Evolutionary conservation across 495 filamentous ascomycete genomes (phyloP), one percentile per base, ranked within the genome.

Genomic region (Annulohypoxylon moriforme): DNA sequence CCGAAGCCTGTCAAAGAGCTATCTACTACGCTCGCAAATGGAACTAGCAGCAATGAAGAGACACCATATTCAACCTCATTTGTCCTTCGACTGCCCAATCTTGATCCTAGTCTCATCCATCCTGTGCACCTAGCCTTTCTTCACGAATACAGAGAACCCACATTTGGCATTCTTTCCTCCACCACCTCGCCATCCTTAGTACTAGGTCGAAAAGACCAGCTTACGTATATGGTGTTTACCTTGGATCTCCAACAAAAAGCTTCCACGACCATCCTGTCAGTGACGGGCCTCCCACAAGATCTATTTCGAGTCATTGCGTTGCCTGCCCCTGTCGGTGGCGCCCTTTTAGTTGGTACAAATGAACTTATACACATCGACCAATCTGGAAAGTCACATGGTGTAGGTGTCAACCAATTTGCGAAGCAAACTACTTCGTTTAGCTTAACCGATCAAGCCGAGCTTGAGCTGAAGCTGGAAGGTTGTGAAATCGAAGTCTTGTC

Each of bases 331-430:
- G 89, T 98, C 47, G 96, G 96, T 56, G 96, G 96, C 24, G 90
- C 93, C 31, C 81, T 99, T 24, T 86, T 99, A 34, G 82, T 99
- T 44, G 96, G 96, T 7, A 85, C 85, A 11, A 98, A 98, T 77
- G 92, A 97, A 75, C 79, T 99, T 65, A 92, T 99, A 62, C 96
- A 99, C 80, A 90, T 99, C 67, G 96, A 98, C 77, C 96, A 98
- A 83, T 91, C 92, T 11, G 96, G 96, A 4, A 98, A 96, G 80
- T 88, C 93, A 13, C 97, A 91, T 75, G 96, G 93, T 9, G 92
- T 98, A 40, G 95, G 90, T n/a, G 93, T 98, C 72, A 99, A 99
- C 74, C 89, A 90, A 25, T 96, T 97, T 80, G 89, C 93, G 9
- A 92, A 89, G 73, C 85, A 90, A 61, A 84, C 87, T 50, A 98